Evolutionary conservation across 1,284 basidiomycete species (phyloP), one percentile per base, ranked within the genome.

Genomic region (Tilletia caries): DNA sequence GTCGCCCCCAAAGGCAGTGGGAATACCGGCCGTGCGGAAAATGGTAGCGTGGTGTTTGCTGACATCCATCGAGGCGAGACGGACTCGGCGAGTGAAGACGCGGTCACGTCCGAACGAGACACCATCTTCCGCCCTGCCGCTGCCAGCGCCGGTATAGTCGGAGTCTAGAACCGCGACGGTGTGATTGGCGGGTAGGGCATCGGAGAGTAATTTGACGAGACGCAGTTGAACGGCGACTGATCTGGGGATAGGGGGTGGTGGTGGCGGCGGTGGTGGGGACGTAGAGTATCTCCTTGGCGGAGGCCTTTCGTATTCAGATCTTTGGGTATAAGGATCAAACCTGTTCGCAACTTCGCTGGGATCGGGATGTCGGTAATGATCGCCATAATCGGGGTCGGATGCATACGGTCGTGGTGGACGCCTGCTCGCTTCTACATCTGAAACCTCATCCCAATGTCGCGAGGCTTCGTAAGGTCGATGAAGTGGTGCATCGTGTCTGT

Each of bases 1-100:
- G 29, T 62, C 58, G 8, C 58, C 58, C 18, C 58, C 58, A 29
- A 62, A 5, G 18, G 29, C 32, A 8, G 29, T 18, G 29, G 58
- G 58, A 3, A 33, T 3, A 5, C 58, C 58, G 18, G 58, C 58
- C 12, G 58, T 62, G 32, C 58, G 58, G 33, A 73, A 76, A 4
- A 76, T 64, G 65, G 64, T 69, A n/a, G 73, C 71, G 29, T 76
- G 75, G 43, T 76, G 75, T 68, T 76, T 76, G 67, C 68, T 71
- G 0, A 76, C 67, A 23, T 73, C 71, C 75, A 76, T 76, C 2
- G 68, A 67, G 5, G 75, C 71, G 48, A 74, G 65, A 2, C 75
- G 70, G 25, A 76, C 64, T 6, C 75, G 67, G n/a, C 71, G 64
- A 8, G 73, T 71, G 50, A 65, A 76, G 20, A 68, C 50, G 18